phyloP scores from a whole-genome alignment of 2,329 filamentous ascomycete species.

The Diplocarpon mali region DNA sequence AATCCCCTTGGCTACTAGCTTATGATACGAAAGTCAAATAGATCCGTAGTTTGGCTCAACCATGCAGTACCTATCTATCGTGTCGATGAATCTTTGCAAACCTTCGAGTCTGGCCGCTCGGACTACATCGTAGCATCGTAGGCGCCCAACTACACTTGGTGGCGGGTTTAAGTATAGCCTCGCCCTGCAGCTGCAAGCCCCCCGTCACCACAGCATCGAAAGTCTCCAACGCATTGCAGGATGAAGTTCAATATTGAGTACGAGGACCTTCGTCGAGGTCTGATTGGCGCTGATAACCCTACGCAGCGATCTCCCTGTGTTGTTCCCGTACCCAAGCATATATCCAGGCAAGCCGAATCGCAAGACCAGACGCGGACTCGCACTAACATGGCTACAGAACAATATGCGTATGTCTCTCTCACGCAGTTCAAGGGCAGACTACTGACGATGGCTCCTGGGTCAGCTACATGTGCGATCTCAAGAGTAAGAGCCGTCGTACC shows the following conservation, averaged over 20 bases:
- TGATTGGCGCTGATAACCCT: constrained; percentile 13
- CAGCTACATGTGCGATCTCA: constrained; percentile 75
- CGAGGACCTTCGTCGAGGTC: constrained; percentile 16
- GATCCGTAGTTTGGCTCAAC: no score
- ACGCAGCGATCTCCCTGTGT: constrained; percentile 51
- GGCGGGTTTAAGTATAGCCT: no score
- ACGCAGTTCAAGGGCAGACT: neutral
- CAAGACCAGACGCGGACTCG: neutral
- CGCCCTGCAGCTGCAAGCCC: no score
- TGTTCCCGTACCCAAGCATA: constrained; percentile 65
- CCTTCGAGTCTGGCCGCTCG: no score
- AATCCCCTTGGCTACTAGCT: no score
- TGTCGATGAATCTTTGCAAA: no score
- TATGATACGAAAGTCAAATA: no score
- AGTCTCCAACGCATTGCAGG: constrained; percentile 23
- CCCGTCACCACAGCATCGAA: neutral
- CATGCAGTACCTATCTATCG: no score
- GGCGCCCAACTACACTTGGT: no score
- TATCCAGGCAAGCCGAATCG: constrained; percentile 40
- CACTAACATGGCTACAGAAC: constrained; percentile 42
- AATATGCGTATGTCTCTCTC: constrained; percentile 45
- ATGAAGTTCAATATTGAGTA: constrained; percentile 77
- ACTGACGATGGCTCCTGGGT: constrained; percentile 17
- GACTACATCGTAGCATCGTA: no score
- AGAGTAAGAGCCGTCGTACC: constrained; percentile 34